Percentiles rank a stretch among this genome's conserved stretches.
Conservation (phyloP, 495 filamentous ascomycete species). For the Hypoxylon rickii region DNA sequence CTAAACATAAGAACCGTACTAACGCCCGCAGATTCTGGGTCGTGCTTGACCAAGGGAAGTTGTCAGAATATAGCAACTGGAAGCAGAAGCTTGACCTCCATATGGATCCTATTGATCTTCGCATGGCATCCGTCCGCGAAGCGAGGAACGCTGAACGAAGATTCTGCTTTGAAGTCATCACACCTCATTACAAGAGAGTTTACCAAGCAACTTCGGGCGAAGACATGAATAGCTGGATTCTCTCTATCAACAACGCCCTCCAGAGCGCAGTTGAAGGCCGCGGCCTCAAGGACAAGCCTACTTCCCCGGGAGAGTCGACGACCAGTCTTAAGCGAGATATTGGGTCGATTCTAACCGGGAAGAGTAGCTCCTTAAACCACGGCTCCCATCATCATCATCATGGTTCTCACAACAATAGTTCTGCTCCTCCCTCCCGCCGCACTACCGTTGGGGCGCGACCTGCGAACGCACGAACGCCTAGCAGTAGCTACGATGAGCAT, state of each 20-base stretch:
- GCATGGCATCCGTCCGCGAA: slow-evolving; percentile 95
- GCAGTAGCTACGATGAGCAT: slow-evolving; percentile 73
- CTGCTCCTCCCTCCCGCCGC: slow-evolving; percentile 69
- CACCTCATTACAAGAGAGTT: slow-evolving; percentile 92
- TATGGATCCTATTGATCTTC: slow-evolving; percentile 97
- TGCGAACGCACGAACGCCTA: slow-evolving; percentile 67
- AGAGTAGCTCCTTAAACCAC: slow-evolving; percentile 76
- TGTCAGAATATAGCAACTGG: slow-evolving; percentile 99
- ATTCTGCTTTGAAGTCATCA: slow-evolving; percentile 99
- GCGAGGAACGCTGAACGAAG: slow-evolving; percentile 91
- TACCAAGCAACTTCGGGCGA: slow-evolving; percentile 98
- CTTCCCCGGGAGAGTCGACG: slow-evolving; percentile 53
- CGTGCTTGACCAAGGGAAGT: slow-evolving; percentile 90
- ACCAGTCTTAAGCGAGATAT: slow-evolving; percentile 75
- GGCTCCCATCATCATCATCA: slow-evolving; percentile 56
- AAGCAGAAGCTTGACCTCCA: slow-evolving; percentile 96
- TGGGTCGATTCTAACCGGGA: slow-evolving; percentile 90
- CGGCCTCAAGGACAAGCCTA: slow-evolving; percentile 56
- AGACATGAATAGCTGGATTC: slow-evolving; percentile 97
- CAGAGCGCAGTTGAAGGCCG: slow-evolving; percentile 92
- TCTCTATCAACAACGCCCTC: slow-evolving; percentile 93
- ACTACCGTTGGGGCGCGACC: slow-evolving; percentile 88
- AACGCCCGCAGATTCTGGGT: slow-evolving; percentile 82
- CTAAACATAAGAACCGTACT: slow-evolving; percentile 1
- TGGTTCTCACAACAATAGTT: slow-evolving; percentile 48